Conservation (phyloP, 1,284 basidiomycete genomes). For the Inonotus obliquus region DNA sequence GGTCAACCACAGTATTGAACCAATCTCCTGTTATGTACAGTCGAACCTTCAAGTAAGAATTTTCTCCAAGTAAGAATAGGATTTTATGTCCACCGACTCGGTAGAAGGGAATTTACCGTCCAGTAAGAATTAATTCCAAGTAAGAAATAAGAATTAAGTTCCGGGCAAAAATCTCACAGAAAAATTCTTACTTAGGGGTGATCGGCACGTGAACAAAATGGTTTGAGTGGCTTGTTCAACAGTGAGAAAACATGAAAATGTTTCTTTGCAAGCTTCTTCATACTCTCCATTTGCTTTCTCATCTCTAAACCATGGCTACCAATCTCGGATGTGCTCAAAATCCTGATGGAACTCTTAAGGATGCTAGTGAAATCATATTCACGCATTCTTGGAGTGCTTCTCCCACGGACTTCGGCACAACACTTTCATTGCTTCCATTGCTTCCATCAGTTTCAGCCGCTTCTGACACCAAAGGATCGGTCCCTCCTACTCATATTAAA, state of each 20-base stretch:
- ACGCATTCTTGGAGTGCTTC: background rate
- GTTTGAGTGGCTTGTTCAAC: background rate
- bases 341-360: constrained; percentile 6
- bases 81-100: background rate
- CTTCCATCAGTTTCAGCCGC: background rate
- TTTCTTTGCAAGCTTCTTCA: background rate
- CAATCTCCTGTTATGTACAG: too few relatives aligned
- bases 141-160: background rate
- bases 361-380: constrained; percentile 4
- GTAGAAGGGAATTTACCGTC: background rate
- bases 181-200: background rate
- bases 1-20: background rate
- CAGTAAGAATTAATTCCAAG: background rate
- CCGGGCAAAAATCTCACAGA: background rate
- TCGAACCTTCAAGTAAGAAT: background rate
- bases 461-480: background rate
- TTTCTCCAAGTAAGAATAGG: background rate
- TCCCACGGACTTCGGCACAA: background rate
- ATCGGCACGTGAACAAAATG: background rate
- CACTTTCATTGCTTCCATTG: background rate
- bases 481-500: background rate
- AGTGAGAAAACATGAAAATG: background rate
- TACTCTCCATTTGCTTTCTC: background rate
- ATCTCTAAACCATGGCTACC: background rate
- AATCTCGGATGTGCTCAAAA: constrained; percentile 10